Conservation (phyloP, 352 stramenopile species). For the Phytophthora sansomeana region DNA sequence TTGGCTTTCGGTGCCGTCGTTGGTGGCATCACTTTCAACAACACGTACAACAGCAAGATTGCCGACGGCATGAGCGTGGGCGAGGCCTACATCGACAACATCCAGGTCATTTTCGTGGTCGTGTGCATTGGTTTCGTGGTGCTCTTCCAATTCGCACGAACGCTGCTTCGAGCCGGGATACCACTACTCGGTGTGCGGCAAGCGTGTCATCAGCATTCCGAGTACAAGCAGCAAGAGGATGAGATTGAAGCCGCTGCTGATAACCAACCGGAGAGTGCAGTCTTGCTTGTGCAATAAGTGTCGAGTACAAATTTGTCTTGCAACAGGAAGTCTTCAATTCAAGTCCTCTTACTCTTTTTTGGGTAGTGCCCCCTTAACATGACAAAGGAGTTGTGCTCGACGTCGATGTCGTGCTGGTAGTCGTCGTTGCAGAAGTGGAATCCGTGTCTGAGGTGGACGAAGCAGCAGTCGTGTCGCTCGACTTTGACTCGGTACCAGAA, state of each 20-base stretch:
- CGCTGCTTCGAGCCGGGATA: conserved; percentile 72
- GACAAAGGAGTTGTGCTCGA: conserved; percentile 11
- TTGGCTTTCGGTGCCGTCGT: conserved; percentile 79
- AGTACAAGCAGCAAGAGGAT: conserved; percentile 40
- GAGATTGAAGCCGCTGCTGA: conserved; percentile 12
- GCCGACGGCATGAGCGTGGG: conserved; percentile 45
- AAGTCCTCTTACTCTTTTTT: neutral
- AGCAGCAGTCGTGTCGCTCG: neutral
- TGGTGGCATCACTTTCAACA: conserved; percentile 81
- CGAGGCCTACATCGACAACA: conserved; percentile 79
- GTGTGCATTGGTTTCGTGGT: conserved; percentile 66
- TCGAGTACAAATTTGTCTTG: neutral
- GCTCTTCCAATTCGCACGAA: conserved; percentile 77
- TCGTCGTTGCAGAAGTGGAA: conserved; percentile 7
- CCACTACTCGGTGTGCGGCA: conserved; percentile 70
- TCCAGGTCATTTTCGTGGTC: conserved; percentile 76
- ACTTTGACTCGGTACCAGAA: conserved; percentile 1
- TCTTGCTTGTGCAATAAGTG: conserved; percentile 10
- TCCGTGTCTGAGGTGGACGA: neutral
- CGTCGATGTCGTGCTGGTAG: neutral
- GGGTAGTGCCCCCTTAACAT: conserved; percentile 2
- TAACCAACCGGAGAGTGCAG: conserved; percentile 18
- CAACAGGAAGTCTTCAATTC: neutral
- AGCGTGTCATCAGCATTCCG: conserved; percentile 70
- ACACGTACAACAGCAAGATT: conserved; percentile 52